phyloP scores from a whole-genome alignment of 768 basidiomycete genomes.

The Termitomyces titanicus region DNA sequence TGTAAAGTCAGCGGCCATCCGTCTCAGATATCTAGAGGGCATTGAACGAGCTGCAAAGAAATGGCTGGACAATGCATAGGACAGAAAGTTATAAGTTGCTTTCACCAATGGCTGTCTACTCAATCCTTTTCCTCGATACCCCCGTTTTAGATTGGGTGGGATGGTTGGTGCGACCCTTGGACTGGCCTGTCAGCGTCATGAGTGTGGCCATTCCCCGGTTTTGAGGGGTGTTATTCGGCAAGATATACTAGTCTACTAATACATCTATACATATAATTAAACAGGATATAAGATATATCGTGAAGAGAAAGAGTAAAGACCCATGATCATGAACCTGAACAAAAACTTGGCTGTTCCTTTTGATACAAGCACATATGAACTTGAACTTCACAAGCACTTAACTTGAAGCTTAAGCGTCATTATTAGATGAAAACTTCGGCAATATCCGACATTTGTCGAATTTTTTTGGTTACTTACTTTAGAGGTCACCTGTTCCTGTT shows the following conservation, averaged over 20 bases:
- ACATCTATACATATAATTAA: not conserved
- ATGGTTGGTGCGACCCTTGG: not conserved
- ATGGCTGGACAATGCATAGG: slow-evolving; percentile 27
- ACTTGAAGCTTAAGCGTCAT: no score
- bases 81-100: not conserved
- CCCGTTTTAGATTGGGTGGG: not conserved
- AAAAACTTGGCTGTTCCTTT: no score
- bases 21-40: slow-evolving; percentile 70
- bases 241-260: no score
- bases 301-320: no score
- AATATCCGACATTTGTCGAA: not conserved
- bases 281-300: not conserved
- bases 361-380: no score
- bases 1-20: slow-evolving; percentile 58
- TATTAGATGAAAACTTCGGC: not conserved
- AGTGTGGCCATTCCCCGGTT: not conserved
- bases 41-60: slow-evolving; percentile 50
- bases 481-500: not conserved
- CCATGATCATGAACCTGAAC: not conserved
- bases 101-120: not conserved
- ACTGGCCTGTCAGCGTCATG: not conserved
- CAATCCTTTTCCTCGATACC: not conserved
- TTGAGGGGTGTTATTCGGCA: not conserved
- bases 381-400: no score
- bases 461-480: not conserved